Evolutionary conservation across 2,329 filamentous ascomycete genomes (phyloP), one percentile per base, ranked within the genome.

Genomic region (Mariannaea elegans): DNA sequence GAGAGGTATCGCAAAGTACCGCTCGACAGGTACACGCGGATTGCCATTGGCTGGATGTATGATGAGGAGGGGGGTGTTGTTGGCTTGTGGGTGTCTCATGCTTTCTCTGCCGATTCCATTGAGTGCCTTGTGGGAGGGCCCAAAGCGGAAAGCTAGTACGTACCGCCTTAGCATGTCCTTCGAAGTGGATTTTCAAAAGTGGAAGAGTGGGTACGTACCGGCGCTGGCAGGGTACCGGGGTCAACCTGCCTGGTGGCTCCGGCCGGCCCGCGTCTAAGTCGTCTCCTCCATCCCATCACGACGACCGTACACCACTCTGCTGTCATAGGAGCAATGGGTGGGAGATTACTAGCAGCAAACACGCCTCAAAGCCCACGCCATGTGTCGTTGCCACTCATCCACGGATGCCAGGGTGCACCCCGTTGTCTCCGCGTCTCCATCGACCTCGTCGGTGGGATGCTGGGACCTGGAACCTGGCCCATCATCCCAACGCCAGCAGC

Each of bases 271-370:
- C 65, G 57, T 65, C 58, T 70, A 69, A 68, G 68, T 67, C 61
- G 62, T 62, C 59, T 53, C 57, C 48, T 44, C 65, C 56, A 68
- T 68, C 64, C 67, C 61, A 61, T 59, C 62, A 70, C 55, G 51
- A 56, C 65, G 47, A 55, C 32, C 52, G 44, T 42, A 65, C 65
- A 52, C 60, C 56, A 59, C 48, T 45, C 36, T 50, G 66, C 44
- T 50, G 68, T 71, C 68, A 68, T 59, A 69, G 60, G 56, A 70
- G 68, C 66, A 46, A 39, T 39, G 36, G 60, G 39, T 55, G 62
- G 68, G 68, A 71, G 63, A 71, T 71, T 69, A 60, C 39, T 19
- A 44, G 41, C 9, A 14, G 47, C 52, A 58, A 56, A 60, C 57
- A 56, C 59, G 61, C 42, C 61, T 62, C 58, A 58, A 58, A 55